Percentiles rank a stretch among this genome's conserved stretches.
Evolutionary conservation across 768 basidiomycete species (phyloP).

Genomic region (Neoboletus subvelutipes): DNA sequence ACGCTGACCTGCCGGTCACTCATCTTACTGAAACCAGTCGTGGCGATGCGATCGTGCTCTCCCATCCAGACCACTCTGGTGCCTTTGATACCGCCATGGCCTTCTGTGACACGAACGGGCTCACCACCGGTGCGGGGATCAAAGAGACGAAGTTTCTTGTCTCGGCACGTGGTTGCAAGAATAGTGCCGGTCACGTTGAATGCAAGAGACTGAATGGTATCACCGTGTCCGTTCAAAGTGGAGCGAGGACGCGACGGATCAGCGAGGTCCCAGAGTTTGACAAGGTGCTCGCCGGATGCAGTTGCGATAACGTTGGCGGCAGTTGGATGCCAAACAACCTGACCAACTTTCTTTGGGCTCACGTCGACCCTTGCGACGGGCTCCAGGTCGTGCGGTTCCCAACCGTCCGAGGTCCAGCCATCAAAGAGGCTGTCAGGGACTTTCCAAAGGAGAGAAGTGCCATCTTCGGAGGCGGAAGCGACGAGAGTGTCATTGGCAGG

Average conservation of each 20-base stretch:
- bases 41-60: constrained; percentile 81
- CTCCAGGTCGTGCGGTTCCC: constrained; percentile 81
- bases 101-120: constrained; percentile 80
- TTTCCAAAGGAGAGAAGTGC: constrained; percentile 91
- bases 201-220: constrained; percentile 82
- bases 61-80: constrained; percentile 91
- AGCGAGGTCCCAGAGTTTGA: constrained; percentile 91
- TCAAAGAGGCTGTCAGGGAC: constrained; percentile 68
- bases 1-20: constrained; percentile 87
- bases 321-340: constrained; percentile 91
- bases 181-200: constrained; percentile 82
- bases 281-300: constrained; percentile 77
- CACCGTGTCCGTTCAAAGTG: constrained; percentile 72
- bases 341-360: constrained; percentile 87
- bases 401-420: constrained; percentile 81
- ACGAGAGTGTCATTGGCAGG: constrained; percentile 91
- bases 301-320: constrained; percentile 84
- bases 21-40: constrained; percentile 97
- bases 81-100: constrained; percentile 92
- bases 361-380: constrained; percentile 80
- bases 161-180: constrained; percentile 87
- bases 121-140: constrained; percentile 83
- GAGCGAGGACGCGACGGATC: constrained; percentile 62
- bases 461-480: constrained; percentile 92
- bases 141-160: constrained; percentile 89